Base-by-base conservation (phyloP, 495 filamentous ascomycete species). In the Diplogelasinospora grovesii region DNA sequence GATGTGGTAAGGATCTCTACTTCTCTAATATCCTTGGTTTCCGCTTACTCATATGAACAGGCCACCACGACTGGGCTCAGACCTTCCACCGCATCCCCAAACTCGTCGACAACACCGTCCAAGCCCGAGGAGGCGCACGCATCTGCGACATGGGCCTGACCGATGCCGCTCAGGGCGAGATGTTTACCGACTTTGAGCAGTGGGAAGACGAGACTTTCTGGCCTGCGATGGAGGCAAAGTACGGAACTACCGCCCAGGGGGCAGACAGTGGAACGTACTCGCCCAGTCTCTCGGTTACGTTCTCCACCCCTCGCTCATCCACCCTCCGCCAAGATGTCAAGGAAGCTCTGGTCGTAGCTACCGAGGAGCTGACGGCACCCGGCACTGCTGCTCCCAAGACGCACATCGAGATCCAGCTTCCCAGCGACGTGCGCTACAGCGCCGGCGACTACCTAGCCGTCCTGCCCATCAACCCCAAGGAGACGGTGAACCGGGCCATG, bases 391-490 rank as follows among this genome's bases (percentile, higher is more conserved):
- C 78, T 0, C 57, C 65, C 21, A 86, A 86, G 64, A 71, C 74
- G 22, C 74, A 85, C 50, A 58, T 89, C 20, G 75, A 78, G 40
- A 70, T 89, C 39, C 65, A 75, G 33, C 62, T 89, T 0, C 83
- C 84, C 0, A 66, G 61, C 5, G 82, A 75, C 22, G 75, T 80
- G 67, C 68, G 69, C 4, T 89, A 89, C 56, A 66, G 69, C 26
- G 73, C 79, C 13, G 85, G 85, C 27, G 85, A 90, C 49, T 88
- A 90, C 52, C 72, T 90, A 1, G 80, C 83, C 2, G 69, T 88
- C 8, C 61, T 86, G 2, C 84, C 85, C 0, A 63, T 84, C 11
- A 89, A 88, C 51, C 75, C 79, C 4, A 64, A 63, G 40, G 63
- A 70, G 22, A 77, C 61, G 10, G 70, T 87, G 22, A 60, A 65